Conservation (phyloP, 1,284 basidiomycete species). For the Vanrija sp. region DNA sequence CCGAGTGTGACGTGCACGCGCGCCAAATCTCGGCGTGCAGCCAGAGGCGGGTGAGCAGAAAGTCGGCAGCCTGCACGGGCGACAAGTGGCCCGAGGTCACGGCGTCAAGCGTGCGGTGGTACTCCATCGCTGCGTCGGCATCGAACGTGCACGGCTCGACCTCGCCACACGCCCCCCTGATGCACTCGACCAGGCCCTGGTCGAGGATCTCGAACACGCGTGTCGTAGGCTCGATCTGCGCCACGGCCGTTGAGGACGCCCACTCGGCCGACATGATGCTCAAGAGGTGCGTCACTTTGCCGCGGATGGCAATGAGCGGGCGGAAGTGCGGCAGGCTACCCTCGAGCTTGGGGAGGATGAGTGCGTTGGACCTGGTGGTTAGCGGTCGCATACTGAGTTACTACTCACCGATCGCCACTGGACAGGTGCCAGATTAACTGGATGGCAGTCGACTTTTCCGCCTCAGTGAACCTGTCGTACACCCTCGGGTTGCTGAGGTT, state of each 20-base stretch:
- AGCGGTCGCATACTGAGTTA: neutral
- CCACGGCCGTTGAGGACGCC: too few species aligned
- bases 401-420: neutral
- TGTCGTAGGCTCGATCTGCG: neutral
- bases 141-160: too few species aligned
- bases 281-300: neutral
- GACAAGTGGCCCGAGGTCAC: neutral
- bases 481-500: neutral
- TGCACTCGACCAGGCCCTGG: neutral
- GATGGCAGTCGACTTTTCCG: neutral
- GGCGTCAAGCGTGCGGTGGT: neutral
- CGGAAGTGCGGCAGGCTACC: neutral
- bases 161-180: neutral
- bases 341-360: neutral
- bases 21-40: constrained; percentile 1
- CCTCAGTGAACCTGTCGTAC: neutral
- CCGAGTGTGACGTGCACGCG: constrained; percentile 1
- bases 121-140: neutral
- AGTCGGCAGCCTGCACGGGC: neutral
- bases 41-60: neutral
- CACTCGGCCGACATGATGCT: neutral
- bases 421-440: constrained; percentile 1
- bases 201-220: constrained; percentile 3
- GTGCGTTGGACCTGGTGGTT: neutral
- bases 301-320: neutral